phyloP scores from a whole-genome alignment of 345 rosid species.

The Eucalyptus pauciflora region DNA sequence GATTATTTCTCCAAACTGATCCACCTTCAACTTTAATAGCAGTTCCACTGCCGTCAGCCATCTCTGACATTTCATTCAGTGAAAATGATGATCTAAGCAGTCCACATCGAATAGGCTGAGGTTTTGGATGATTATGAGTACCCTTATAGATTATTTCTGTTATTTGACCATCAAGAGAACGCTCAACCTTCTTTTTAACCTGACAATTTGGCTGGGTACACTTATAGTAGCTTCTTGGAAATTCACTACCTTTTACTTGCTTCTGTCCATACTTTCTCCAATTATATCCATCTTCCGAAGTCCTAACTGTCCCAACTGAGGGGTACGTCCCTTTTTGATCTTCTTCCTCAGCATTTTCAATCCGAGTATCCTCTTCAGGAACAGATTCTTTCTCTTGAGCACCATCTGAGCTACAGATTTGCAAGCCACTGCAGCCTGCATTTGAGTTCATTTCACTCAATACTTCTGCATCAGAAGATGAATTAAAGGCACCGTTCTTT shows the following conservation, averaged over 20 bases:
- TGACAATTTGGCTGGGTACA: conserved; percentile 44
- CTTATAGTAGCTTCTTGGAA: conserved; percentile 59
- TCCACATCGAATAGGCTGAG: conserved; percentile 32
- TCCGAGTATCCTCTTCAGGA: conserved; percentile 8
- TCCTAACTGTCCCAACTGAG: conserved; percentile 15
- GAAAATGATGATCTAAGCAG: conserved; percentile 16
- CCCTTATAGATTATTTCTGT: conserved; percentile 60
- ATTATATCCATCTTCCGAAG: conserved; percentile 51
- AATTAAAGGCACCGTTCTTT: conserved; percentile 4
- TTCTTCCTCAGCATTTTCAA: not conserved
- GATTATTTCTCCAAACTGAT: conserved; percentile 16
- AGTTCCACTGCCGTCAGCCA: conserved; percentile 9
- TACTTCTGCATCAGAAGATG: conserved; percentile 1
- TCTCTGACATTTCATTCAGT: conserved; percentile 19
- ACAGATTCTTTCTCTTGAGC: conserved; percentile 4
- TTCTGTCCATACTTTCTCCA: conserved; percentile 71
- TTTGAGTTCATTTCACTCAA: not conserved
- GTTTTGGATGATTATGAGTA: conserved; percentile 42
- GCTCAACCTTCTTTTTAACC: conserved; percentile 53
- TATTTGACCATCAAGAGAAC: conserved; percentile 49
- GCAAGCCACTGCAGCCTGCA: conserved; percentile 4
- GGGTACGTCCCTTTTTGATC: conserved; percentile 11
- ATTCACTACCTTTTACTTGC: conserved; percentile 57
- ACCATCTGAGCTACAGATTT: conserved; percentile 5
- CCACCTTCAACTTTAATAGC: conserved; percentile 17